Base-by-base conservation (phyloP, 2,329 filamentous ascomycete genomes). In the Aspergillus transmontanensis region DNA sequence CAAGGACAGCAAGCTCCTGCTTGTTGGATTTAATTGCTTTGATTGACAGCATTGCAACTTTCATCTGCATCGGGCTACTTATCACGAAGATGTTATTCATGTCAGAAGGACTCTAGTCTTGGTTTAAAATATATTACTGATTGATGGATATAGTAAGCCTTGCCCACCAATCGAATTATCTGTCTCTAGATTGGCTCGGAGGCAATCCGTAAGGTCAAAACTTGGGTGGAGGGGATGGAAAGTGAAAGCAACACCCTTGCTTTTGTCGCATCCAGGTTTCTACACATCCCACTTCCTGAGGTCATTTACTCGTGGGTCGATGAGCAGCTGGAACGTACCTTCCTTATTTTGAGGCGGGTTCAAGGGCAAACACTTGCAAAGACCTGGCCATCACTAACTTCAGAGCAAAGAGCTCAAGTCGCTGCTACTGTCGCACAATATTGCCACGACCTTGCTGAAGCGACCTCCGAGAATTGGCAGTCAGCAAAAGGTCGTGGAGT, bases 141-240 rank as follows among this genome's bases (percentile, higher is more conserved):
- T 16, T 12, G 12, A 50, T 28, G 9, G 6, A 28, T 51, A 36
- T 23, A 46, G 56, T 41, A 23, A 23, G 41, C 21, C 56, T 48
- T 34, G 10, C 19, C 56, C 41, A 5, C 39, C 28, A 62, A 34
- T 59, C 1, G 48, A 59, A 53, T 2, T 11, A 4, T 59, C 58
- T 6, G 55, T 51, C 41, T 53, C 16, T 30, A 54, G 28, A 64
- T 64, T 58, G 59, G 64, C 11, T 23, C 50, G 2, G n/a, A 66
- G 30, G 57, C 58, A 16, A 60, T 62, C 53, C 64, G 62, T 30
- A 66, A 66, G 59, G 62, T 66, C 59, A 64, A 66, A 51, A 66
- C 62, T 10, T 66, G 62, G 59, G 51, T 39, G 36, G 54, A 60
- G 7, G 62, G 60, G 23, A 64, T 64, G 62, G 64, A 66, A 50